Base-by-base conservation (phyloP, 371 early-diverging fungal genomes). In the Haplosporangium sp. region DNA sequence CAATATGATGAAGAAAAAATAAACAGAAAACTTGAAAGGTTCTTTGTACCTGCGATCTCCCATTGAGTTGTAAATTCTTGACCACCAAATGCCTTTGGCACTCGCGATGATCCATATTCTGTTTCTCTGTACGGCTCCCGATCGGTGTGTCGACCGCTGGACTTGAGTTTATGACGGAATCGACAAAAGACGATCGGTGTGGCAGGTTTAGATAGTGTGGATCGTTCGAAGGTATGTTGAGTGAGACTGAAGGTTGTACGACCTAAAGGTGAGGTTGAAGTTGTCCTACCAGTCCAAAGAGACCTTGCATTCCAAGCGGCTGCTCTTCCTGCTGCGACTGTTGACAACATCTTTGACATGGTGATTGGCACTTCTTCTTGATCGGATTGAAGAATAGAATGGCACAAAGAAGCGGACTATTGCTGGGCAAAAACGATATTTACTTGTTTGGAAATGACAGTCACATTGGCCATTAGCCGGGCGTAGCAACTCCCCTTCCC, bases 11-110 rank as follows among this genome's bases (percentile, higher is more conserved):
- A 12, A 21, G 13, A 2, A 6, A 13, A 60, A 9, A 48, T 14
- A 23, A 14, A 16, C n/a, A 2, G 1, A 23, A 23, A 23, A 20
- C 6, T 23, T 53, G 18, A 12, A 21, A 21, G 29, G 29, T 16
- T 52, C 29, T 4, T 29, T 29, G 29, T 66, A 73, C 80, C 80
- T 55, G 52, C 16, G 1, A 29, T 61, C 43, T 79, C 69, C 80
- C 80, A 79, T 16, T 37, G n/a, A 13, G 46, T 54, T 7, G 18
- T 51, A 38, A 69, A 79, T 23, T 79, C 80, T 29, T 62, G 6
- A 41, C 80, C 80, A 37, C 80, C 80, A 38, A 73, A 73, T 14
- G n/a, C 45, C 36, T 57, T 59, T 4, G 21, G 23, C 10, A 23
- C 2, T 23, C 52, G 47, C 42, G 23, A 21, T 46, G 59, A 12